Conservation (phyloP, 2,329 filamentous ascomycete genomes). For the Calonectria montana region DNA sequence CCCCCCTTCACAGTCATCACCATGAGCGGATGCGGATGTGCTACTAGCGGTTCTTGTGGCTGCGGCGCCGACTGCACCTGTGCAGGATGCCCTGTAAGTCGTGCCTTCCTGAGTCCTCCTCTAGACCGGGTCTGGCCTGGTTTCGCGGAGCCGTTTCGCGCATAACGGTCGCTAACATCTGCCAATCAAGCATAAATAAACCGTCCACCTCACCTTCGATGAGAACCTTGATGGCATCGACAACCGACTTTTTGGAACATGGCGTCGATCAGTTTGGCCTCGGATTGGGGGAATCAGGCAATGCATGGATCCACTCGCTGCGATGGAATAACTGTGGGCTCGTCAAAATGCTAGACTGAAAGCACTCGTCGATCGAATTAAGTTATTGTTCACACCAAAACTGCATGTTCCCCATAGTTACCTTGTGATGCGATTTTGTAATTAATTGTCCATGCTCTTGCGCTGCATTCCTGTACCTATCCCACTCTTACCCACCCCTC, state of each 20-base stretch:
- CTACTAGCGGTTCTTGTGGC: slow-evolving; percentile 53
- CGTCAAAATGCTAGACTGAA: slow-evolving; percentile 3
- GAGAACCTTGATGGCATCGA: slow-evolving; percentile 41
- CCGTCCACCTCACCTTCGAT: slow-evolving; percentile 21
- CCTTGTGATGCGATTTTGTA: neutral
- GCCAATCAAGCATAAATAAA: slow-evolving; percentile 46
- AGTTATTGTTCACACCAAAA: neutral
- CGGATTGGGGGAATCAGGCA: slow-evolving; percentile 21
- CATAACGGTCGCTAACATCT: slow-evolving; percentile 26
- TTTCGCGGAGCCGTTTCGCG: neutral
- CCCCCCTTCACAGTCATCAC: slow-evolving; percentile 38
- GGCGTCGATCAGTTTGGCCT: slow-evolving; percentile 6
- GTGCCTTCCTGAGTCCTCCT: neutral
- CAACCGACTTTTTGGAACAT: slow-evolving; percentile 17
- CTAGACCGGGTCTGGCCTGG: slow-evolving; percentile 18
- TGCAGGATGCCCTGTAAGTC: slow-evolving; percentile 56
- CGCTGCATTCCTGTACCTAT: neutral
- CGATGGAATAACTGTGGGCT: slow-evolving; percentile 1
- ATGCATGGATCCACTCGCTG: slow-evolving; percentile 39
- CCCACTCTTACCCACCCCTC: neutral
- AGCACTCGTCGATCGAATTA: slow-evolving; percentile 8
- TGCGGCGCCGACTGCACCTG: slow-evolving; percentile 57
- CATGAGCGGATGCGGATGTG: slow-evolving; percentile 58
- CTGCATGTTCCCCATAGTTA: neutral
- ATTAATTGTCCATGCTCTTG: neutral